Evolutionary conservation across 2,329 filamentous ascomycete species (phyloP), one percentile per base, ranked within the genome.

Genomic region (Chrysoporthe deuterocubensis): DNA sequence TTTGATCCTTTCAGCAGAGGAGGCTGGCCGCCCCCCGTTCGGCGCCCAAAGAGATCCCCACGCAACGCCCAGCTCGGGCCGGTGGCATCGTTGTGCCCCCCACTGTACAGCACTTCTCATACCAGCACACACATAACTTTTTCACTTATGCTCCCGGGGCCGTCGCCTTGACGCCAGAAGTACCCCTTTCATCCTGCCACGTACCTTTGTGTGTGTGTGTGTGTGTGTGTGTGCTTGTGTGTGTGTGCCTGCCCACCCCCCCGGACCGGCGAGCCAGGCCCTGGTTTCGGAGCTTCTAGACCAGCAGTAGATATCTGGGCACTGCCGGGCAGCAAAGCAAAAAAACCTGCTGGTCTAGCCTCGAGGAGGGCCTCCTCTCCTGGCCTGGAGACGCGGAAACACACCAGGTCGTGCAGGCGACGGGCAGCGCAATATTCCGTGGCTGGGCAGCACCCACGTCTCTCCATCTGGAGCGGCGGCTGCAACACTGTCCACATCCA

Each of bases 401-500:
- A 34, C 32, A 32, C 54, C 54, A 37, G 54, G 18, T n/a, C 6
- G 34, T 57, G 52, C 52, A 57, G 54, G 26, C 26, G 54, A 58
- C 18, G 26, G 57, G n/a, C 57, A 65, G 43, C 13, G 26, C 42
- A 61, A 48, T 58, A 64, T 65, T 58, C 26, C 26, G 63, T 65
- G 63, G 63, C 63, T 65, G 63, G 63, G 40, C 54, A 42, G 37
- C n/a, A 16, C 14, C 59, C 59, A 34, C 18, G 26, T 46, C 11
- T 18, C 7, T 40, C 21, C 21, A 18, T 46, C 1, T 40, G 21
- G 26, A 40, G 43, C 11, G 26, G n/a, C 52, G 59, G 52, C 37
- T 66, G 63, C 67, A 56, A 68, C 67, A 59, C 57, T 62, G 65
- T 59, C 63, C 67, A 59, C 67, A 56, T 46, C 26, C 48, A 32